A percentile compares a stretch with the other conserved stretches of the same genome.
Evolutionary conservation across 768 basidiomycete genomes (phyloP).

Genomic region (Gelatoporia subvermispora): DNA sequence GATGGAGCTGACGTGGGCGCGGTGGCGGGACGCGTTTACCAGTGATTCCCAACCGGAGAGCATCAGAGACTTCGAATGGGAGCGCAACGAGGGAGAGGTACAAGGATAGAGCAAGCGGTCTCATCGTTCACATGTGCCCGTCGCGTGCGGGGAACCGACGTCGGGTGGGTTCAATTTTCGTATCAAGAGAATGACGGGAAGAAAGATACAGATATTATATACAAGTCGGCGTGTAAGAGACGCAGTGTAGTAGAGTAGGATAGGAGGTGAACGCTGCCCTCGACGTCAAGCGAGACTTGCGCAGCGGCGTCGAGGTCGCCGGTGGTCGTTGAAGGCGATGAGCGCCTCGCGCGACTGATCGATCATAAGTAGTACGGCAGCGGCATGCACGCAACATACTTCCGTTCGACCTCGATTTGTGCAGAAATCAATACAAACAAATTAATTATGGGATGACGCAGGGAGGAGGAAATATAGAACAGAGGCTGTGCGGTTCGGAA

Average conservation of each 20-base stretch:
- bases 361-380: neutral
- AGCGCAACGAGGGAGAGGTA: conserved; percentile 9
- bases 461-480: neutral
- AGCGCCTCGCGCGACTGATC: no score
- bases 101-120: conserved; percentile 9
- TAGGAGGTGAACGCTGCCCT: no score
- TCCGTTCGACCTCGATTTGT: no score
- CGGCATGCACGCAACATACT: neutral
- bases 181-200: neutral
- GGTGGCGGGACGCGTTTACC: conserved; percentile 4
- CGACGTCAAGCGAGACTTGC: no score
- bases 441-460: no score
- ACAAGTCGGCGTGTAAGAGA: no score
- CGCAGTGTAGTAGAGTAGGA: no score
- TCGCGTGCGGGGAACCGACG: no score
- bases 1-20: conserved; percentile 8
- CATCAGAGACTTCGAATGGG: conserved; percentile 13
- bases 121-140: conserved; percentile 3
- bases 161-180: neutral
- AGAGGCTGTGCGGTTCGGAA: neutral
- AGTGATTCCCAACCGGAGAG: conserved; percentile 12
- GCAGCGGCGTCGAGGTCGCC: neutral
- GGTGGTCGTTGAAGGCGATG: neutral
- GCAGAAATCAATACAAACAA: no score
- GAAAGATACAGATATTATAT: no score